Evolutionary conservation across 2,329 filamentous ascomycete species (phyloP).

Genomic region (Aspergillus costaricaensis): DNA sequence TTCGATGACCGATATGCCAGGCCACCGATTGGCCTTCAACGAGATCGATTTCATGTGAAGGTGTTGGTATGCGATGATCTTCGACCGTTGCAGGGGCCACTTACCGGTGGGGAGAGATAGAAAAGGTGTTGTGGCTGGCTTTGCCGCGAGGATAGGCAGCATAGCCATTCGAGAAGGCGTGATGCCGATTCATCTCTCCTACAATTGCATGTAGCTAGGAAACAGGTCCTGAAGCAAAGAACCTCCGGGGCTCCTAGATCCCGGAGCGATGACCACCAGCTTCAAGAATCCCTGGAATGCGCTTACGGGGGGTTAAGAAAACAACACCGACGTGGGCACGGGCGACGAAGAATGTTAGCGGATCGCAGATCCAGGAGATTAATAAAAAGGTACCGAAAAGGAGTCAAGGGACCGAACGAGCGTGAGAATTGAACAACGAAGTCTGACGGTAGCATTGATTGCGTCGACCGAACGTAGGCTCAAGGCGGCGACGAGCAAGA

Average conservation of each 20-base stretch:
- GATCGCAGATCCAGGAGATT: conserved; percentile 6
- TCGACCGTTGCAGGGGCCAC: conserved; percentile 25
- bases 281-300: conserved; percentile 10
- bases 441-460: conserved; percentile 8
- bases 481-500: not conserved
- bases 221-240: conserved; percentile 11
- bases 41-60: not conserved
- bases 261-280: conserved; percentile 15
- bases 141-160: conserved; percentile 69
- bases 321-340: not conserved
- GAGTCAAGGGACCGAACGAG: not conserved
- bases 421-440: conserved; percentile 5
- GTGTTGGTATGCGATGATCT: not conserved
- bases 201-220: conserved; percentile 30
- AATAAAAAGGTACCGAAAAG: not conserved
- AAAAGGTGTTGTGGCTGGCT: conserved; percentile 64
- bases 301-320: conserved; percentile 2
- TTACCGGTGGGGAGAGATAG: conserved; percentile 87
- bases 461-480: conserved; percentile 7
- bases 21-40: not conserved
- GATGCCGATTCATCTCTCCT: conserved; percentile 81
- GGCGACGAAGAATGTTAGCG: not conserved
- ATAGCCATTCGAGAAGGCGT: conserved; percentile 78
- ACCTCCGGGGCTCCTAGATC: conserved; percentile 11
- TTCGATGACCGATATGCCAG: not conserved